A percentile compares a stretch with the other conserved stretches of the same genome.
These are phyloP conservation scores for Fraxinus excelsior DNA, from an alignment of 257 asterid species.

Conservation along the genomic window DNA sequence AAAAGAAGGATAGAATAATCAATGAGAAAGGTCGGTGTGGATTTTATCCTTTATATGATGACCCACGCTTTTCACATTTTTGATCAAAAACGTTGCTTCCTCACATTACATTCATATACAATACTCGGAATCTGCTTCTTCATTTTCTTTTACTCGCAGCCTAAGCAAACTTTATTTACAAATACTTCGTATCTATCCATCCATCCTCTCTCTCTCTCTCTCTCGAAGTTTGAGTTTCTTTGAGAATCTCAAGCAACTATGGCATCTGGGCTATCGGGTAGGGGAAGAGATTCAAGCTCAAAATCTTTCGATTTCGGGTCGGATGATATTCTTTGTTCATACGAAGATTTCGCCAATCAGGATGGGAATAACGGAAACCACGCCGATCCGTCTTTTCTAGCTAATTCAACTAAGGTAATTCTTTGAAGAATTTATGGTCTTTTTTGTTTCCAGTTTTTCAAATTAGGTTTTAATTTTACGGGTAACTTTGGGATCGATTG, in stretches of 20 bases:
- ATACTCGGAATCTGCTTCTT: not conserved
- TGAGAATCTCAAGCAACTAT: conserved; percentile 33
- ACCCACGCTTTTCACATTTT: not conserved
- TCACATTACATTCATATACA: not conserved
- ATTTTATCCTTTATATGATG: not conserved
- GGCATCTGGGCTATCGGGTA: conserved; percentile 84
- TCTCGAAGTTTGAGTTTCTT: not conserved
- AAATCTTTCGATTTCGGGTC: conserved; percentile 76
- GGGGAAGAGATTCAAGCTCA: conserved; percentile 48
- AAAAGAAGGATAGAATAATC: not conserved
- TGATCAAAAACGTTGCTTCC: not conserved
- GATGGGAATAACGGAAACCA: conserved; percentile 63
- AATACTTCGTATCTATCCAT: not conserved
- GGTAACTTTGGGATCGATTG: conserved; percentile 24
- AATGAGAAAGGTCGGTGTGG: not conserved
- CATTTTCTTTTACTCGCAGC: not conserved
- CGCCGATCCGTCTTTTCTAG: conserved; percentile 52
- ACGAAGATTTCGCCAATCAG: conserved; percentile 68
- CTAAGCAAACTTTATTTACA: not conserved
- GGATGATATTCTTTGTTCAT: conserved; percentile 82
- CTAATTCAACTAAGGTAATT: conserved; percentile 45
- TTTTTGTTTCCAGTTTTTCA: not conserved
- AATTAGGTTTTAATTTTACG: conserved; percentile 27
- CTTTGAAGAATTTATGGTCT: not conserved
- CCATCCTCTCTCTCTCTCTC: not conserved